A percentile compares a stretch with the other conserved stretches of the same genome.
These are phyloP conservation scores for Auricularia sp. DNA, from an alignment of 768 basidiomycete species.

Conservation along the genomic window DNA sequence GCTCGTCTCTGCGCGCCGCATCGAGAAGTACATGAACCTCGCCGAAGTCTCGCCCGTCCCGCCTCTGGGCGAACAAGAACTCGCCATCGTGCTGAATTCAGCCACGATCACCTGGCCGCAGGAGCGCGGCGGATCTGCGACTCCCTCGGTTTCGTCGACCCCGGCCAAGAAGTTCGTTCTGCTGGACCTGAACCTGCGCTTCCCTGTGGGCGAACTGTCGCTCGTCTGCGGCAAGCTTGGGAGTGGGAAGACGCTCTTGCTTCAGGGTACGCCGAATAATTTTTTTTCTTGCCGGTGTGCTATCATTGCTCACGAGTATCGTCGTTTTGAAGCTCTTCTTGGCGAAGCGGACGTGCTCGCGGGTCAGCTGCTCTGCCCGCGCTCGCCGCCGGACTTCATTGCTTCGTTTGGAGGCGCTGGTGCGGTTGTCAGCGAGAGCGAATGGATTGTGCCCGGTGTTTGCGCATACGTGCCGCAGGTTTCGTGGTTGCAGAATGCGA, in stretches of 20 bases:
- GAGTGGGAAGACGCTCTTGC: slow-evolving; percentile 76
- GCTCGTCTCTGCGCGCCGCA: slow-evolving; percentile 77
- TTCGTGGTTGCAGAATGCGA: slow-evolving; percentile 24
- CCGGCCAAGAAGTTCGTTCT: slow-evolving; percentile 70
- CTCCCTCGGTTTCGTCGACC: slow-evolving; percentile 51
- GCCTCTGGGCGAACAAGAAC: slow-evolving; percentile 46
- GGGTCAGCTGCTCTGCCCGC: slow-evolving; percentile 74
- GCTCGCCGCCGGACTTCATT: slow-evolving; percentile 73
- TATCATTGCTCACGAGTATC: neutral
- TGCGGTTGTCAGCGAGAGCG: slow-evolving; percentile 33
- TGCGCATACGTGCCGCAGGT: slow-evolving; percentile 75
- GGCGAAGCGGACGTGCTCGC: slow-evolving; percentile 81
- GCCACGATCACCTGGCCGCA: slow-evolving; percentile 89
- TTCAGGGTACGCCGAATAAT: slow-evolving; percentile 40
- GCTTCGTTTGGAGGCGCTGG: slow-evolving; percentile 39
- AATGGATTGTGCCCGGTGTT: slow-evolving; percentile 70
- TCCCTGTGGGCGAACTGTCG: slow-evolving; percentile 70
- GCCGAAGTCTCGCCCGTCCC: slow-evolving; percentile 61
- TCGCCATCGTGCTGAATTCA: slow-evolving; percentile 63
- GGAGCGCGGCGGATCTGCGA: slow-evolving; percentile 43
- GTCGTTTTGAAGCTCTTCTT: slow-evolving; percentile 45
- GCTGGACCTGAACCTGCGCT: slow-evolving; percentile 64
- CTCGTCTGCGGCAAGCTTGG: slow-evolving; percentile 86
- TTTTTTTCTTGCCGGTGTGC: neutral
- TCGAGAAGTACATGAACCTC: slow-evolving; percentile 77